phyloP scores from a whole-genome alignment of 2,329 filamentous ascomycete species.

The Raffaelea ambrosiae region DNA sequence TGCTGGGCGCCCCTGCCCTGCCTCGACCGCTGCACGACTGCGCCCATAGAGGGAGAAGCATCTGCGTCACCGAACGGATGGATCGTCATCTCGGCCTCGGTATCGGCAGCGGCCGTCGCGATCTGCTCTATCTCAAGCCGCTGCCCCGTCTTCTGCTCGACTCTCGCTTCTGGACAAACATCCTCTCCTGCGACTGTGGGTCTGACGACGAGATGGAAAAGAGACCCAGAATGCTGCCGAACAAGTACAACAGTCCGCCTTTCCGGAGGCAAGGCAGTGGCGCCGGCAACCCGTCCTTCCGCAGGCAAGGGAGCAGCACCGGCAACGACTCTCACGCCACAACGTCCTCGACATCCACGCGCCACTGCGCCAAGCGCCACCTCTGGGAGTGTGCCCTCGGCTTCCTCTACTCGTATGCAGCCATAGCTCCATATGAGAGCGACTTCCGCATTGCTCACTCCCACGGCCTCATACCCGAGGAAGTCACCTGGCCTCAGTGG shows the following conservation, averaged over 20 bases:
- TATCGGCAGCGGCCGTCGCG: conserved; percentile 10
- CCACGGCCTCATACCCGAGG: conserved; percentile 23
- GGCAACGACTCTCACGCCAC: not conserved
- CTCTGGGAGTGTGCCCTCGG: conserved; percentile 23
- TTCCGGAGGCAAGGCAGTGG: not conserved
- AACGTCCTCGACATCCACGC: too few relatives aligned
- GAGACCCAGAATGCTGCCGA: too few relatives aligned
- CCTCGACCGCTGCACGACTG: conserved; percentile 17
- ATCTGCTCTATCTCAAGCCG: conserved; percentile 24
- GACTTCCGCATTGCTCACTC: conserved; percentile 29
- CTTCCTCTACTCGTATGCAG: conserved; percentile 29
- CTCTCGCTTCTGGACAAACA: conserved; percentile 17
- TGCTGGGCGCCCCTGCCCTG: conserved; percentile 12
- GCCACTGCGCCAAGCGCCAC: conserved; percentile 12
- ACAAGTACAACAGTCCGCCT: too few relatives aligned
- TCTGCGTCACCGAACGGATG: conserved; percentile 20
- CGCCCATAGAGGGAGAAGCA: conserved; percentile 11
- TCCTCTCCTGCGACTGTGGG: conserved; percentile 9
- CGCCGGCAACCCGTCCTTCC: not conserved
- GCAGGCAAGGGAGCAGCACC: not conserved
- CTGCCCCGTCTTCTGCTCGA: conserved; percentile 26
- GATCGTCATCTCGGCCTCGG: conserved; percentile 23
- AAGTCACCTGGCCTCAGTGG: conserved; percentile 31
- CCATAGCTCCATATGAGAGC: conserved; percentile 25
- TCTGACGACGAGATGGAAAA: too few relatives aligned